These are phyloP conservation scores for Flaveria ramosissima DNA, from an alignment of 129 eudicot species.

Conservation along the genomic window DNA sequence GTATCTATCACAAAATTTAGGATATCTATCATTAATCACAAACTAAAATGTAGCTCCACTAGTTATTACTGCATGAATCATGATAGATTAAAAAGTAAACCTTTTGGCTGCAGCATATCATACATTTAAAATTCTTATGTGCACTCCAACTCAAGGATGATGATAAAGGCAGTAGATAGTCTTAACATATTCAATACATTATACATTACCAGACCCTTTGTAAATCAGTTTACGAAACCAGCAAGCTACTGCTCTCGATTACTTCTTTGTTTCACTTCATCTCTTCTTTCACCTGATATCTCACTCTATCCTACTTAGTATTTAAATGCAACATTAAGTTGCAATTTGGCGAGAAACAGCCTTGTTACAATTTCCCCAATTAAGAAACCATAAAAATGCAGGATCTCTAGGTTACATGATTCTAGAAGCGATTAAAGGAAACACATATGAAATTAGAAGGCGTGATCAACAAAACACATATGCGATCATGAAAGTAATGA, in stretches of 20 bases:
- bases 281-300: neutral
- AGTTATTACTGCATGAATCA: too few species aligned
- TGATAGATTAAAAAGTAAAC: too few species aligned
- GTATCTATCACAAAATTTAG: too few species aligned
- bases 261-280: neutral
- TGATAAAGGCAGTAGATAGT: neutral
- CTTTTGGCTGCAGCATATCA: slow-evolving; percentile 1
- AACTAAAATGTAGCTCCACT: too few species aligned
- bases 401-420: neutral
- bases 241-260: neutral
- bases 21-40: too few species aligned
- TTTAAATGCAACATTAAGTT: neutral
- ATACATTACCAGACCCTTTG: neutral
- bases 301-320: neutral
- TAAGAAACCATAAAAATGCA: neutral
- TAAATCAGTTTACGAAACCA: neutral
- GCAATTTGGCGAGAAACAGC: neutral
- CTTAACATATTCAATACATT: neutral
- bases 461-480: neutral
- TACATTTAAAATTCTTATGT: neutral
- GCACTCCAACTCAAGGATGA: neutral
- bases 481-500: neutral
- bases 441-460: neutral
- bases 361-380: neutral
- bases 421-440: neutral